phyloP scores from a whole-genome alignment of 176 grass and related monocot species.

The Thalia dealbata region DNA sequence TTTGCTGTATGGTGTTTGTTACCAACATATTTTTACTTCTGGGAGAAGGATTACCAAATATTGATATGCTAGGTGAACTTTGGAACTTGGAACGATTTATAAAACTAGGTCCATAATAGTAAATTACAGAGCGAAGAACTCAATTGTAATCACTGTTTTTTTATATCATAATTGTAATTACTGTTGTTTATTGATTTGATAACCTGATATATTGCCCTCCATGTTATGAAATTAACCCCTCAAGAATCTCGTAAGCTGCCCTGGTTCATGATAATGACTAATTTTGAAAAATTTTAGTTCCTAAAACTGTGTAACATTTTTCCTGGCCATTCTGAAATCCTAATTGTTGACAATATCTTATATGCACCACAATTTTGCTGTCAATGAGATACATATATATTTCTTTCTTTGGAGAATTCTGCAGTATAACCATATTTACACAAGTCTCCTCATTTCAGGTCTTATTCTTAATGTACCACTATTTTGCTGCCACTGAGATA shows the following conservation, averaged over 20 bases:
- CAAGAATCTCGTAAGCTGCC: background rate
- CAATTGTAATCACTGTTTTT: no score
- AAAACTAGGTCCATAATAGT: no score
- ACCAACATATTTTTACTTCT: background rate
- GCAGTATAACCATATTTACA: background rate
- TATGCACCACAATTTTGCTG: no score
- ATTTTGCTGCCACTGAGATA: slow-evolving; percentile 83
- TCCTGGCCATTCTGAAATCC: background rate
- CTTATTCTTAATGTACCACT: slow-evolving; percentile 84
- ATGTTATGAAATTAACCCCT: background rate
- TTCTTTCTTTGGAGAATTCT: background rate
- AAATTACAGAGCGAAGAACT: no score
- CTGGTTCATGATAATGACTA: background rate
- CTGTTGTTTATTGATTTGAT: no score
- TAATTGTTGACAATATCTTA: background rate
- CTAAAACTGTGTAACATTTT: no score
- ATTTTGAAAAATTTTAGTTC: slow-evolving; percentile 4
- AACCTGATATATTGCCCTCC: background rate
- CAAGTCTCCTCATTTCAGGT: slow-evolving; percentile 31
- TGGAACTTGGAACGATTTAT: no score
- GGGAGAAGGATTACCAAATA: background rate
- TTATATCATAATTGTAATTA: no score
- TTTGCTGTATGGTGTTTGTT: background rate
- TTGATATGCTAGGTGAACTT: background rate
- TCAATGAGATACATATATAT: no score